Evolutionary conservation across 2,329 filamentous ascomycete species (phyloP).

Genomic region (Aspergillus sp.): DNA sequence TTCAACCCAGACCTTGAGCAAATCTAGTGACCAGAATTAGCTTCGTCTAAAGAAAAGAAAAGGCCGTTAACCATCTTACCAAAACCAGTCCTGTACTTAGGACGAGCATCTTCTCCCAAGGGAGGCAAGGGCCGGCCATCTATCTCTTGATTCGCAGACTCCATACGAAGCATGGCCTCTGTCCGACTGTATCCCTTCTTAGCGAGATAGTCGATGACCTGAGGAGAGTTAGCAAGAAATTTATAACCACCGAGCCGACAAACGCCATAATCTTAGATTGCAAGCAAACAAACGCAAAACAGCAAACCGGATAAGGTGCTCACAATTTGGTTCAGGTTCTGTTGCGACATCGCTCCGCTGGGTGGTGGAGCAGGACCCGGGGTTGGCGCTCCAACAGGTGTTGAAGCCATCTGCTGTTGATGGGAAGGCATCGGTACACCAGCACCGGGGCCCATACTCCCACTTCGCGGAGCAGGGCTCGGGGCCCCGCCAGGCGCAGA

Average conservation of each 20-base stretch:
- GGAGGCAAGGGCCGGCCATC: constrained; percentile 73
- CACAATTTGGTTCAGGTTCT: constrained; percentile 95
- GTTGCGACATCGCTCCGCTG: constrained; percentile 65
- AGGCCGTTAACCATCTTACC: constrained; percentile 34
- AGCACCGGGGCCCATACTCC: constrained; percentile 48
- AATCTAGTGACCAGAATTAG: constrained; percentile 42
- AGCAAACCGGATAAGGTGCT: constrained; percentile 41
- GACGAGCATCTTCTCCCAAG: constrained; percentile 69
- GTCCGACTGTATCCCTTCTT: constrained; percentile 94
- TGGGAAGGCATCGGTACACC: constrained; percentile 40
- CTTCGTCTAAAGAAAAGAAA: background rate
- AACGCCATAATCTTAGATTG: background rate
- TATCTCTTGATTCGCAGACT: constrained; percentile 79
- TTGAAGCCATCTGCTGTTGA: constrained; percentile 48
- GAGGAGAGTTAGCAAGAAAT: constrained; percentile 11
- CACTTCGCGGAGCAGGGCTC: constrained; percentile 50
- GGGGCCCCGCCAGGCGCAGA: constrained; percentile 48
- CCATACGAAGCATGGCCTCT: constrained; percentile 86
- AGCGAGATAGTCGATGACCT: constrained; percentile 90
- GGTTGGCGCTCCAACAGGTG: constrained; percentile 47
- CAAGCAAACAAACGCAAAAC: background rate
- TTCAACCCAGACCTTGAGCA: constrained; percentile 81
- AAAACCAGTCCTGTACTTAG: constrained; percentile 76
- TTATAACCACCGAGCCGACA: background rate
- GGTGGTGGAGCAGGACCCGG: constrained; percentile 35